phyloP scores from a whole-genome alignment of 306 rosid genomes.

The Sesbania bispinosa region DNA sequence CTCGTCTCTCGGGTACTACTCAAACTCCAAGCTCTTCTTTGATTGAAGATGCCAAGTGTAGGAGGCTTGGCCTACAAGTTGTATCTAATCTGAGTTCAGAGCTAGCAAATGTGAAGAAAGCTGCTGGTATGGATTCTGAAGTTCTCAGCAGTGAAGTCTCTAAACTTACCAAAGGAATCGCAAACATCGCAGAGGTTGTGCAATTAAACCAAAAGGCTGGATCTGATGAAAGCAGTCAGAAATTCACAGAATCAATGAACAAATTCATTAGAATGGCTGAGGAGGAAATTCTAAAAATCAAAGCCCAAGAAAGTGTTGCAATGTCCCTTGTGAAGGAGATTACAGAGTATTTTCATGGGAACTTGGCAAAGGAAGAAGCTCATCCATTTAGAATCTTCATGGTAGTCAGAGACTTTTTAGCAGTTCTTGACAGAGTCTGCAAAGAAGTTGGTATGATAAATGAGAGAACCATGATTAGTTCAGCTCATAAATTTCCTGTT shows the following conservation, averaged over 20 bases:
- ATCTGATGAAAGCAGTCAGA: constrained; percentile 36
- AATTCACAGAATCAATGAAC: constrained; percentile 64
- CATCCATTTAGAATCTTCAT: constrained; percentile 88
- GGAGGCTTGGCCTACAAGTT: constrained; percentile 83
- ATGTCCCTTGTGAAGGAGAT: constrained; percentile 85
- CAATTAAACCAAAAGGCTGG: constrained; percentile 30
- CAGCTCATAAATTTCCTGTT: constrained; percentile 77
- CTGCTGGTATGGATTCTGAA: constrained; percentile 91
- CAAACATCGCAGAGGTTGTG: constrained; percentile 50
- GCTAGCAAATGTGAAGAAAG: constrained; percentile 81
- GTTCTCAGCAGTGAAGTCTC: constrained; percentile 62
- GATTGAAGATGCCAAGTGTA: constrained; percentile 65
- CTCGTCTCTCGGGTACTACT: constrained; percentile 44
- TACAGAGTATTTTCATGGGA: constrained; percentile 94
- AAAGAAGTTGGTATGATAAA: constrained; percentile 86
- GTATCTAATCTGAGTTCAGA: constrained; percentile 81
- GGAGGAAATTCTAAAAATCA: constrained; percentile 67
- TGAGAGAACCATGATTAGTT: constrained; percentile 70
- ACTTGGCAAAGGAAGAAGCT: constrained; percentile 91
- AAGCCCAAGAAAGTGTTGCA: constrained; percentile 84
- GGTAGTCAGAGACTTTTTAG: constrained; percentile 86
- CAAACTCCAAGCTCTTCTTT: constrained; percentile 44
- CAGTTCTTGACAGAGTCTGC: constrained; percentile 76
- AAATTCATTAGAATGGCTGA: constrained; percentile 72
- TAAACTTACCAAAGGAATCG: constrained; percentile 69